These are phyloP conservation scores for Amaranthus hypochondriacus DNA, from an alignment of 148 eudicot species.

Conservation along the genomic window DNA sequence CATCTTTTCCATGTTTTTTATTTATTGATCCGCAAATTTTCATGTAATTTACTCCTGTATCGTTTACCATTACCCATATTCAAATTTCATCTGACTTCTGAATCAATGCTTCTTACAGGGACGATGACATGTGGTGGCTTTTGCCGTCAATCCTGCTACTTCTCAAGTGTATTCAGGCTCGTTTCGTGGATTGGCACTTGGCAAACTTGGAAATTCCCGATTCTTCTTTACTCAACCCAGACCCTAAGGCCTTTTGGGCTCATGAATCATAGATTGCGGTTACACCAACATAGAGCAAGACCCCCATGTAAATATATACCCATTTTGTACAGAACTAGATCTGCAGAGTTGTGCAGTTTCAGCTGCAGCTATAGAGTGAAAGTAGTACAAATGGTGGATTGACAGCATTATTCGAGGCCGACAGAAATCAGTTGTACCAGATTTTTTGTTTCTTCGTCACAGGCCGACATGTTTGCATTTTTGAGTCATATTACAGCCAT, in stretches of 20 bases:
- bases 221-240: constrained; percentile 58
- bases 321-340: constrained; percentile 16
- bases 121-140: constrained; percentile 76
- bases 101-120: constrained; percentile 33
- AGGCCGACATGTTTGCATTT: not conserved
- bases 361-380: constrained; percentile 11
- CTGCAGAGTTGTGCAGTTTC: constrained; percentile 9
- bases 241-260: constrained; percentile 74
- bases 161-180: constrained; percentile 65
- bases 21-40: not conserved
- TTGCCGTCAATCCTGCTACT: constrained; percentile 59
- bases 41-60: not conserved
- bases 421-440: not conserved
- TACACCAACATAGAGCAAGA: not conserved
- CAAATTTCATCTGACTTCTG: no score
- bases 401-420: constrained; percentile 9
- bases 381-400: constrained; percentile 3
- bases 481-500: not conserved
- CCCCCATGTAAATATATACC: constrained; percentile 17
- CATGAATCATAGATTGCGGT: constrained; percentile 35
- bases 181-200: constrained; percentile 80
- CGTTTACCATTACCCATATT: no score
- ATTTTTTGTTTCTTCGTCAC: not conserved
- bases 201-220: constrained; percentile 76
- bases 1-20: not conserved